Conservation (phyloP, 108 stramenopile species). For the Phaeodactylum tricornutum region DNA sequence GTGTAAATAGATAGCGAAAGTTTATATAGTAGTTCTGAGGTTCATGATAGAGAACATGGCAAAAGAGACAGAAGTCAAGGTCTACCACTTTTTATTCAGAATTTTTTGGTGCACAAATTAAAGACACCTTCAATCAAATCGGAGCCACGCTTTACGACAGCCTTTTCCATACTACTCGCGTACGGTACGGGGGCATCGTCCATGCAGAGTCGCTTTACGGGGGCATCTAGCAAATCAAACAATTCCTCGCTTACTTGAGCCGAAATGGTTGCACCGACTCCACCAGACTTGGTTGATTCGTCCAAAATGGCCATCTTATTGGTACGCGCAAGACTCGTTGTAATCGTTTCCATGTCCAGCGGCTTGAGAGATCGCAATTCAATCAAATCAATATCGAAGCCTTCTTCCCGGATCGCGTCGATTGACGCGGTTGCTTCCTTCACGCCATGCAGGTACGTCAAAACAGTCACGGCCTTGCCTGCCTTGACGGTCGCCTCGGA, state of each 20-base stretch:
- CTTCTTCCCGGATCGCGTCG: slow-evolving; percentile 82
- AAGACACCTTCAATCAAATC: slow-evolving; percentile 83
- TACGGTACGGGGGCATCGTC: slow-evolving; percentile 97
- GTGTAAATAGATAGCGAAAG: too few relatives aligned
- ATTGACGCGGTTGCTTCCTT: slow-evolving; percentile 83
- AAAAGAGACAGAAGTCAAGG: too few relatives aligned
- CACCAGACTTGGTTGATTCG: slow-evolving; percentile 92
- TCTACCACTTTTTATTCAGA: slow-evolving; percentile 31
- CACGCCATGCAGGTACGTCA: slow-evolving; percentile 97
- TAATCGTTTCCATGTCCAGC: slow-evolving; percentile 93
- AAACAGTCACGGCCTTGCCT: slow-evolving; percentile 91
- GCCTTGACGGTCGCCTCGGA: slow-evolving; percentile 55
- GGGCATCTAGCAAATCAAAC: slow-evolving; percentile 94
- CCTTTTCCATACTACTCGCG: slow-evolving; percentile 92
- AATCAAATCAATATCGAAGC: slow-evolving; percentile 94
- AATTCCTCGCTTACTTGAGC: slow-evolving; percentile 90
- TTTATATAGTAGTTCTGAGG: too few relatives aligned
- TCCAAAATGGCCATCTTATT: slow-evolving; percentile 93
- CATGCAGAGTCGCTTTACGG: slow-evolving; percentile 94
- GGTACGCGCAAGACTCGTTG: slow-evolving; percentile 70
- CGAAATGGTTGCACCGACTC: slow-evolving; percentile 94
- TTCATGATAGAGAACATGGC: too few relatives aligned
- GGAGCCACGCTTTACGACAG: slow-evolving; percentile 87
- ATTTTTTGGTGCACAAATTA: slow-evolving; percentile 65
- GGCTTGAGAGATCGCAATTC: slow-evolving; percentile 95